Conservation (phyloP, 2,329 filamentous ascomycete species). For the Myriosclerotinia curreyana region DNA sequence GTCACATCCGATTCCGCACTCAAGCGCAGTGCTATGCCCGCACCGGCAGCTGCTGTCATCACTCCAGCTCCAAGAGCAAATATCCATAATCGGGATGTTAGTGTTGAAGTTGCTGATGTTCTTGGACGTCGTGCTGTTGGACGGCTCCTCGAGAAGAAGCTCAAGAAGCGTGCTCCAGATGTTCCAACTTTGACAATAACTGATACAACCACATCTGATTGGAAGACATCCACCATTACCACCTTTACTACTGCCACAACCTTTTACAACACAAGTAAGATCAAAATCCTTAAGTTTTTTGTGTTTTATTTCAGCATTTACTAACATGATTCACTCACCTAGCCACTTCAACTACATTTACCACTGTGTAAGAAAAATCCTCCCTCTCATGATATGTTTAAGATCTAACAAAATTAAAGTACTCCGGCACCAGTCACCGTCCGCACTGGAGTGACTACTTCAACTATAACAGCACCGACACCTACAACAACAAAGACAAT, state of each 20-base stretch:
- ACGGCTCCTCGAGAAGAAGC: conserved; percentile 11
- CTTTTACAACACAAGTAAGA: conserved; percentile 20
- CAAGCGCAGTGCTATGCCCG: neutral
- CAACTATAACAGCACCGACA: conserved; percentile 15
- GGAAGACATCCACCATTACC: conserved; percentile 17
- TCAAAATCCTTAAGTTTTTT: neutral
- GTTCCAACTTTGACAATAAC: conserved; percentile 16
- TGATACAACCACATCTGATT: conserved; percentile 16
- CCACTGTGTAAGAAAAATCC: conserved; percentile 4
- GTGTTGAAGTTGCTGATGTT: conserved; percentile 13
- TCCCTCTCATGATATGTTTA: neutral
- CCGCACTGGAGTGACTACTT: conserved; percentile 9
- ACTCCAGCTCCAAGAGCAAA: conserved; percentile 13
- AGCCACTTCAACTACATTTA: conserved; percentile 12
- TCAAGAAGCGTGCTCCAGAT: conserved; percentile 22
- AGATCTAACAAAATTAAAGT: conserved; percentile 1
- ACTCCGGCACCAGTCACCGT: conserved; percentile 18
- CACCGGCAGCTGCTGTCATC: neutral
- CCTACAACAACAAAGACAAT: conserved; percentile 13
- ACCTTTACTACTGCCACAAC: conserved; percentile 15
- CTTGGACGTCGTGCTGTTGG: conserved; percentile 20
- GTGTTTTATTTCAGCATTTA: neutral
- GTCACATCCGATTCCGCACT: conserved; percentile 1
- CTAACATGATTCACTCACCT: neutral
- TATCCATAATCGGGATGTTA: neutral